Conservation (phyloP, 2,329 filamentous ascomycete genomes). For the Clarireedia homoeocarpa region DNA sequence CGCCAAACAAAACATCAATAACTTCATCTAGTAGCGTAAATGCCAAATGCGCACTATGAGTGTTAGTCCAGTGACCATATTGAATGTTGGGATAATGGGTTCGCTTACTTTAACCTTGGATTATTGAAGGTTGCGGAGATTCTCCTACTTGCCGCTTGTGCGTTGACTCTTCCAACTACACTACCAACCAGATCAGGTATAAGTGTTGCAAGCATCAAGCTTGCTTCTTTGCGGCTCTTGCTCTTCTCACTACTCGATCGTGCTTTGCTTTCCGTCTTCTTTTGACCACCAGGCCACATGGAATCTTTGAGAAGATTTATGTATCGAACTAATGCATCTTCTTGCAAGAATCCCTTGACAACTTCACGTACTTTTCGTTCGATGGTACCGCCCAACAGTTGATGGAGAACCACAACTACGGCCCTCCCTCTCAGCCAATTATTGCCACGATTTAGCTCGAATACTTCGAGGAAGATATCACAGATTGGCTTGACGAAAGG, state of each 20-base stretch:
- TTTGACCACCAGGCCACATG: slow-evolving; percentile 72
- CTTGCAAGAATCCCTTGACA: slow-evolving; percentile 63
- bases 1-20: slow-evolving; percentile 29
- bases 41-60: slow-evolving; percentile 28
- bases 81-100: not conserved
- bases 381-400: slow-evolving; percentile 90
- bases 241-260: slow-evolving; percentile 67
- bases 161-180: slow-evolving; percentile 88
- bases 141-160: slow-evolving; percentile 79
- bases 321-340: slow-evolving; percentile 72
- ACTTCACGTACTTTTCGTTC: slow-evolving; percentile 90
- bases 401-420: slow-evolving; percentile 92
- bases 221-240: slow-evolving; percentile 77
- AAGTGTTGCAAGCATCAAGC: slow-evolving; percentile 79
- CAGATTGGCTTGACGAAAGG: slow-evolving; percentile 98
- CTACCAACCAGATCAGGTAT: slow-evolving; percentile 86
- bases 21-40: slow-evolving; percentile 32
- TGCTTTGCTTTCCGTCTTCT: slow-evolving; percentile 40
- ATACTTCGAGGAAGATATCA: slow-evolving; percentile 92
- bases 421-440: slow-evolving; percentile 95
- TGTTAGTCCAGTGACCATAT: slow-evolving; percentile 10
- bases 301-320: slow-evolving; percentile 63
- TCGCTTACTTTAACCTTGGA: slow-evolving; percentile 71
- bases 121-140: slow-evolving; percentile 92
- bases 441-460: slow-evolving; percentile 88